Base-by-base conservation (phyloP, 441 rosid species). In the Breynia disticha region DNA sequence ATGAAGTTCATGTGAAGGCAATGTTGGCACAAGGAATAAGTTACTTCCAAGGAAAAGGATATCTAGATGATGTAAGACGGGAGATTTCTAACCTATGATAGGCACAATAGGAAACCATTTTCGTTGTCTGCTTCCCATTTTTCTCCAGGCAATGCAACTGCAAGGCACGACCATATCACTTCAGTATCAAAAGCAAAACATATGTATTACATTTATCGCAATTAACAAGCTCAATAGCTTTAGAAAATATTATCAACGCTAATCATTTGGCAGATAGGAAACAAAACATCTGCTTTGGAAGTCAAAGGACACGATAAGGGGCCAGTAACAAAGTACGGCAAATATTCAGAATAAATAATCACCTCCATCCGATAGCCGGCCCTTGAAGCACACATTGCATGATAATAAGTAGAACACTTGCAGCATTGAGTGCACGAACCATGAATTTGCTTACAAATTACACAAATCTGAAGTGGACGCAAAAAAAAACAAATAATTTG, bases 301-400 rank as follows among this genome's bases (percentile, higher is more conserved):
- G n/a, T n/a, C n/a, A n/a, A n/a, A n/a, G n/a, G n/a, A n/a, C n/a
- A n/a, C n/a, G n/a, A n/a, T n/a, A n/a, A n/a, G n/a, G n/a, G n/a
- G n/a, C 7, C 3, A 24, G 32, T 24, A 24, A 24, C 32, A 50
- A 50, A 43, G 19, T 38, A 22, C 35, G 17, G 22, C 2, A 37
- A 48, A 49, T 8, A 56, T 49, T 45, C 44, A 55, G 39, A 56
- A 56, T 18, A 22, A n/a, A 21, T 41, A 70, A 58, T 67, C 57
- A 93, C 99, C 93, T 93, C 99, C 99, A 89, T 93, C 55, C 97
- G 83, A 55, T 89, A 89, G 18, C 99, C 99, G 52, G 95, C 95
- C 75, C 93, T 82, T 57, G 99, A 93, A 54, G 99, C 99, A 65
- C 99, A 93, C 99, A 89, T 93, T 49, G 99, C 97, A 74, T 93